phyloP scores from a whole-genome alignment of 2,329 filamentous ascomycete genomes.

The Plenodomus biglobosus region DNA sequence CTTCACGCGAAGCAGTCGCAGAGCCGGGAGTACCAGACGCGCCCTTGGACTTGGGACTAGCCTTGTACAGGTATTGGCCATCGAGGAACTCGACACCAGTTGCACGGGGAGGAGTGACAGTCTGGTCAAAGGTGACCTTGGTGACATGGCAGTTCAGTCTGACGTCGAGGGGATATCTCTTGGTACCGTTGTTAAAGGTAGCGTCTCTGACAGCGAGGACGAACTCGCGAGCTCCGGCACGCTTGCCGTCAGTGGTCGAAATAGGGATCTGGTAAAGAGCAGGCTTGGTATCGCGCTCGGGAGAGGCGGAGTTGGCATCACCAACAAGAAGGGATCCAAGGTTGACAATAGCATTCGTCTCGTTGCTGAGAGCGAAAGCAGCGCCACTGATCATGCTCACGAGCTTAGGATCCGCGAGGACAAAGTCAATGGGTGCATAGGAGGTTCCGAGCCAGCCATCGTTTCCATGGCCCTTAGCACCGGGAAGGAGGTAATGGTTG shows the following conservation, averaged over 20 bases:
- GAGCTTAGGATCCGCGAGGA: constrained; percentile 56
- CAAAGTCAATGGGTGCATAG: constrained; percentile 54
- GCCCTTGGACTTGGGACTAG: constrained; percentile 41
- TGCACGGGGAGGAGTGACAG: constrained; percentile 57
- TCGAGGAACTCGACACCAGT: constrained; percentile 49
- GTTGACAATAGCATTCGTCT: constrained; percentile 38
- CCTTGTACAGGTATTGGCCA: constrained; percentile 48
- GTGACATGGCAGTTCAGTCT: constrained; percentile 65
- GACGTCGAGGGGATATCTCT: constrained; percentile 60
- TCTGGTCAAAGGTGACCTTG: constrained; percentile 66
- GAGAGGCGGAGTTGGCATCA: constrained; percentile 55
- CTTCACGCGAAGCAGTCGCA: constrained; percentile 33
- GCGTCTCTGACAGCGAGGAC: constrained; percentile 55
- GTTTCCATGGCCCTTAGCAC: constrained; percentile 56
- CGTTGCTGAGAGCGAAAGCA: constrained; percentile 54
- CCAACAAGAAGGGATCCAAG: constrained; percentile 45
- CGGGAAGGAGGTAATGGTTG: constrained; percentile 54
- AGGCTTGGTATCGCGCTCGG: constrained; percentile 50
- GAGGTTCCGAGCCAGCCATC: constrained; percentile 60
- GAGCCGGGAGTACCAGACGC: constrained; percentile 43
- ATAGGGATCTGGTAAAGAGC: constrained; percentile 63
- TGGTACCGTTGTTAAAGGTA: constrained; percentile 52
- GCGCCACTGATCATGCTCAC: constrained; percentile 56
- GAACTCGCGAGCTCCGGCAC: constrained; percentile 60
- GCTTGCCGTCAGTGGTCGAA: constrained; percentile 51